A percentile compares a stretch with the other conserved stretches of the same genome.
phyloP scores from a whole-genome alignment of 2,329 filamentous ascomycete genomes.

The Alternaria sp. region DNA sequence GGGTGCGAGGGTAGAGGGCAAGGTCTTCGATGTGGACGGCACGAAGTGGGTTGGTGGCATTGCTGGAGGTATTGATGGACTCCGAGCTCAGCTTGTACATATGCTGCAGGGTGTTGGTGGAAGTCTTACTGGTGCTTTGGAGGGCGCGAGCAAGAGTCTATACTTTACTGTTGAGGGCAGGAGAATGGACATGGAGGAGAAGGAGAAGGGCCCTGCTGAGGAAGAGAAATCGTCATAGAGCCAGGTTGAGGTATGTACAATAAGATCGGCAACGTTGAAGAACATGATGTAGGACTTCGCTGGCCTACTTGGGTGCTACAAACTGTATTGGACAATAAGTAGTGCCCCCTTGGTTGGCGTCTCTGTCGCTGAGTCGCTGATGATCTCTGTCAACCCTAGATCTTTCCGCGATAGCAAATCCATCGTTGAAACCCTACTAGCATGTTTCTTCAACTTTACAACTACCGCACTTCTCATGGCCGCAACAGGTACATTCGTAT shows the following conservation, averaged over 20 bases:
- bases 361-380: neutral
- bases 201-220: constrained; percentile 50
- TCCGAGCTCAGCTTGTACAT: constrained; percentile 80
- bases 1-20: constrained; percentile 85
- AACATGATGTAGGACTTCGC: neutral
- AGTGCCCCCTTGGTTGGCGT: neutral
- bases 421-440: neutral
- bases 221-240: constrained; percentile 24
- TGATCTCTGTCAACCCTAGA: neutral
- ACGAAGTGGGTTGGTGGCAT: constrained; percentile 77
- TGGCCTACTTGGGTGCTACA: neutral
- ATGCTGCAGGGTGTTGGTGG: constrained; percentile 83
- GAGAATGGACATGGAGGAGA: constrained; percentile 80
- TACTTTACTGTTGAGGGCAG: constrained; percentile 89
- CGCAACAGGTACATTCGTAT: neutral
- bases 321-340: neutral
- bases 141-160: constrained; percentile 79
- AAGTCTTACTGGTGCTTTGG: constrained; percentile 77
- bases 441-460: neutral
- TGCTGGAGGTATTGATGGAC: constrained; percentile 77
- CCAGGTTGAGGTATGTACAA: neutral
- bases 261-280: neutral
- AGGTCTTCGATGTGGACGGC: constrained; percentile 78
- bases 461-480: neutral
- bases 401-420: neutral